A percentile compares a stretch with the other conserved stretches of the same genome.
Conservation (phyloP, 768 basidiomycete species). For the Pleurotus cornucopiae region DNA sequence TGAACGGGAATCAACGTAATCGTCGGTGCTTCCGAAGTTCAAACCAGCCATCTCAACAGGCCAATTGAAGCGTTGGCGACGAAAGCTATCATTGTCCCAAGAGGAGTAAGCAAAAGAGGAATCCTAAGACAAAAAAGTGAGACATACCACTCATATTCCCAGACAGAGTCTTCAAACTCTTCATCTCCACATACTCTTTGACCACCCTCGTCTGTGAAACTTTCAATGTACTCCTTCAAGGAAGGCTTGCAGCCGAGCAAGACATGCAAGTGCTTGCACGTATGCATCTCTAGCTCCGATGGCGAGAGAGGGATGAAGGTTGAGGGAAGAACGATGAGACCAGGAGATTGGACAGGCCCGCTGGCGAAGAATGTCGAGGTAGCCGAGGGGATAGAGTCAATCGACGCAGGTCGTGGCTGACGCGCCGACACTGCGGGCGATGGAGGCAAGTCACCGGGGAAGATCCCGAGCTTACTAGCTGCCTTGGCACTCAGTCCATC, state of each 20-base stretch:
- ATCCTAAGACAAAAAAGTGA: conserved; percentile 2
- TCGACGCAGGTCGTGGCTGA: conserved; percentile 7
- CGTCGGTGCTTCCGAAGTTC: conserved; percentile 15
- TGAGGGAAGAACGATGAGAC: conserved; percentile 55
- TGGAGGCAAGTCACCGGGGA: conserved; percentile 24
- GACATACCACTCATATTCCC: conserved; percentile 57
- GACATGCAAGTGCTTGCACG: conserved; percentile 65
- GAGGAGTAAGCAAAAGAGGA: neutral
- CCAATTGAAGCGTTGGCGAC: conserved; percentile 67
- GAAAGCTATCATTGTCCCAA: conserved; percentile 44
- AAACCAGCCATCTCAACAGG: conserved; percentile 41
- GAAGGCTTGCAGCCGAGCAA: conserved; percentile 61
- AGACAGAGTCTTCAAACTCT: conserved; percentile 38
- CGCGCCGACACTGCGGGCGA: conserved; percentile 23
- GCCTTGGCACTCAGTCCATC: conserved; percentile 27
- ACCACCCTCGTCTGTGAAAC: conserved; percentile 33
- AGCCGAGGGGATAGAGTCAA: conserved; percentile 10
- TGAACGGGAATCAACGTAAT: conserved; percentile 6
- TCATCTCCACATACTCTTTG: conserved; percentile 27
- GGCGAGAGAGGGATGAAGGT: conserved; percentile 57
- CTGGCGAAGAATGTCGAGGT: conserved; percentile 8
- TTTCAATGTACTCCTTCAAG: conserved; percentile 43
- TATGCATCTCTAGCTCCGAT: conserved; percentile 67
- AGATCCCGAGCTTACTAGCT: conserved; percentile 35
- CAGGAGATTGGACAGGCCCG: conserved; percentile 49